These are phyloP conservation scores for Arachis stenosperma DNA, from an alignment of 306 rosid species.

Conservation along the genomic window DNA sequence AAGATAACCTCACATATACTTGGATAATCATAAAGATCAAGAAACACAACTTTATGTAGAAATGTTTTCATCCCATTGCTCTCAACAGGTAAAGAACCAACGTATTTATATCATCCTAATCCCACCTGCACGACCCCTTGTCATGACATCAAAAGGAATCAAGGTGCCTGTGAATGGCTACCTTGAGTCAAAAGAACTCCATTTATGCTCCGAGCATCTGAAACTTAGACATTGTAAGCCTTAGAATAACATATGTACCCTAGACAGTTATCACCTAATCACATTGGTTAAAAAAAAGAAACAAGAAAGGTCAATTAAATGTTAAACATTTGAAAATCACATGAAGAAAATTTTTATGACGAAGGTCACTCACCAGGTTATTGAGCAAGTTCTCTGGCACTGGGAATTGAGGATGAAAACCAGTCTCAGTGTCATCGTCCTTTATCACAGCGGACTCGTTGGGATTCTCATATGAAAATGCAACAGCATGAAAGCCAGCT, in stretches of 20 bases:
- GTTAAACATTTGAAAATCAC: constrained; percentile 40
- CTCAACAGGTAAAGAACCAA: constrained; percentile 61
- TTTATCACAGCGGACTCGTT: constrained; percentile 45
- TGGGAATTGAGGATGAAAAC: constrained; percentile 66
- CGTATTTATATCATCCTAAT: constrained; percentile 77
- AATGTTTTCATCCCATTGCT: constrained; percentile 61
- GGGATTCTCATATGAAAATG: constrained; percentile 64
- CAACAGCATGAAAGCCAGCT: constrained; percentile 61
- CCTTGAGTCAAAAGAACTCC: constrained; percentile 83
- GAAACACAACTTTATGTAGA: constrained; percentile 67
- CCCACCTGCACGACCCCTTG: constrained; percentile 88
- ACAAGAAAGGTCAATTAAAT: constrained; percentile 47
- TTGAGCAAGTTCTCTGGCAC: constrained; percentile 71
- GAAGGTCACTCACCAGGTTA: constrained; percentile 66
- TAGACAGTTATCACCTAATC: constrained; percentile 76
- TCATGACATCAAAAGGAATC: constrained; percentile 72
- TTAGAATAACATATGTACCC: constrained; percentile 89
- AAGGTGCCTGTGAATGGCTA: constrained; percentile 75
- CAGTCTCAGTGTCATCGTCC: constrained; percentile 46
- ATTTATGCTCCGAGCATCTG: constrained; percentile 87
- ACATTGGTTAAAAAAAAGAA: constrained; percentile 48
- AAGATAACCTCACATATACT: constrained; percentile 53
- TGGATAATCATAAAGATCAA: constrained; percentile 63
- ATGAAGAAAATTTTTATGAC: constrained; percentile 11
- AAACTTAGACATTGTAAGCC: constrained; percentile 98